Evolutionary conservation across 805 yeast species (phyloP), one percentile per base, ranked within the genome.

Genomic region (Candida patagonica): DNA sequence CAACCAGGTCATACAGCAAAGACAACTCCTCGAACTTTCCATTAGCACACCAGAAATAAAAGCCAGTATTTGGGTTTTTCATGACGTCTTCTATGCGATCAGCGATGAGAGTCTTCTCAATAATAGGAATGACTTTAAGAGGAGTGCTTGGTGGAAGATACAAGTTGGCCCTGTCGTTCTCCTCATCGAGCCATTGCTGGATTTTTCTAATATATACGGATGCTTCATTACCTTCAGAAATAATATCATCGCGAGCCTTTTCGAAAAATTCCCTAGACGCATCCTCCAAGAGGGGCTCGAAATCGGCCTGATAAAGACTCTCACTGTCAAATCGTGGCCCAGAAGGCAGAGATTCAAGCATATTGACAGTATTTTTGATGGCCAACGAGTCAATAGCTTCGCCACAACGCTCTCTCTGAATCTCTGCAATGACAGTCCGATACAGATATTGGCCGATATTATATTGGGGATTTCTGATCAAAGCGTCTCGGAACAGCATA

Each of bases 271-370:
- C 57, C 41, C 67, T 71, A 1, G 89, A 73, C 24, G 68, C 68
- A 3, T 63, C 54, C 37, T 84, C 52, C 32, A 84, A 68, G 37
- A 56, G 60, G 0, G 85, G 87, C 50, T 85, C 95, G 55, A 87
- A 81, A 31, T 63, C 68, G 15, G 66, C 69, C 20, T 67, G 62
- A 52, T 81, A 86, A 47, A 76, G 80, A 40, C 73, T 78, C 42
- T 78, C 87, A 4, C 50, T 49, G 16, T 48, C 53, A 6, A 44
- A 32, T 10, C 40, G 21, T 21, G 42, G 42, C 24, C 63, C 66
- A 42, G 74, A 48, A 10, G 55, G 56, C 26, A 52, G 26, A 5
- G 78, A 62, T 52, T 84, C 92, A 55, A 84, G 68, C 87, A 88
- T 83, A 30, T 66, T 67, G 12, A 85, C 69, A 7, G 76, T 57